Evolutionary conservation across 2,329 filamentous ascomycete genomes (phyloP).

Genomic region (Phialophora verrucosa): DNA sequence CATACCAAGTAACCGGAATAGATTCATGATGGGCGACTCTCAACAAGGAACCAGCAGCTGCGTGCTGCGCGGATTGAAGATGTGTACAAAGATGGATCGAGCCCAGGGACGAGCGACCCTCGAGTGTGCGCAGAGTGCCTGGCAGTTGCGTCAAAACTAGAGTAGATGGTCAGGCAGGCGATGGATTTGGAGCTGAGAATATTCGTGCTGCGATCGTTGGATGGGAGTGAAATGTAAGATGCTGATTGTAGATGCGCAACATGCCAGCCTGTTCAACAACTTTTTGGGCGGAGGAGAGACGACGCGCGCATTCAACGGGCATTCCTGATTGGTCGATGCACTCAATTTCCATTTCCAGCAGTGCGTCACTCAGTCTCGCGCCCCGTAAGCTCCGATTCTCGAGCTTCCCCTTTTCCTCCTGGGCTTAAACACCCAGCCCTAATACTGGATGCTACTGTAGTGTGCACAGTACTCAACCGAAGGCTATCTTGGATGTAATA

Average conservation of each 20-base stretch:
- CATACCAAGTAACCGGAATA: constrained; percentile 71
- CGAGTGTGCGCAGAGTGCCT: background rate
- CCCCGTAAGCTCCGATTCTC: background rate
- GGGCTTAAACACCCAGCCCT: background rate
- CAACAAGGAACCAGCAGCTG: constrained; percentile 23
- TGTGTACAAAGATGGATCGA: background rate
- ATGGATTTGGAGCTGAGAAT: background rate
- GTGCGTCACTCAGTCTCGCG: background rate
- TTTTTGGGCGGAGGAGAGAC: constrained; percentile 21
- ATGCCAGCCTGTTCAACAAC: constrained; percentile 36
- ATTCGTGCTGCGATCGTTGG: background rate
- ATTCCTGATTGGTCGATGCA: background rate
- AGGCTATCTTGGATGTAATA: background rate
- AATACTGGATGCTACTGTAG: background rate
- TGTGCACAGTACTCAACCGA: background rate
- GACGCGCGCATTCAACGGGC: constrained; percentile 1
- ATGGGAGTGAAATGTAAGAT: constrained; percentile 7
- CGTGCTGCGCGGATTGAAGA: constrained; percentile 24
- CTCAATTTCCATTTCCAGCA: background rate
- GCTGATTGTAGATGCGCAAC: constrained; percentile 7
- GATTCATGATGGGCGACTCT: constrained; percentile 62
- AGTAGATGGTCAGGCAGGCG: background rate
- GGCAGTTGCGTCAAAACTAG: background rate
- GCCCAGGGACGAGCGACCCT: background rate
- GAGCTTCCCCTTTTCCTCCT: background rate